phyloP scores from a whole-genome alignment of 352 stramenopile genomes.

The Phytophthora sp. region DNA sequence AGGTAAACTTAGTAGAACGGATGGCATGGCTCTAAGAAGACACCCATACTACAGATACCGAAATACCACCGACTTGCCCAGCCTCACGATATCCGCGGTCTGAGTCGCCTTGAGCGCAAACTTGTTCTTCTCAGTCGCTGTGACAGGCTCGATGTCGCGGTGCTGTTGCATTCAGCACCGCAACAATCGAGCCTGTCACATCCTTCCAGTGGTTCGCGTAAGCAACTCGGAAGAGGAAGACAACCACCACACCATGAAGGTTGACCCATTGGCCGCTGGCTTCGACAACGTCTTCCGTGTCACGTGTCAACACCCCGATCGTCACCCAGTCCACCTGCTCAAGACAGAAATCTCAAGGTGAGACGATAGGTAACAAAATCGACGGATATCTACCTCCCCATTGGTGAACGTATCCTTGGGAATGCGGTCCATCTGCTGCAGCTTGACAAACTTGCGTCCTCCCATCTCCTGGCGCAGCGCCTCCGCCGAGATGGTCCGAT shows the following conservation, averaged over 20 bases:
- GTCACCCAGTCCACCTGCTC: constrained; percentile 79
- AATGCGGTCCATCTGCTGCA: constrained; percentile 64
- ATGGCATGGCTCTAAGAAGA: too few relatives aligned
- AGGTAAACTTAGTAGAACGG: too few relatives aligned
- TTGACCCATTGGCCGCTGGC: constrained; percentile 60
- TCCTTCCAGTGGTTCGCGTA: constrained; percentile 77
- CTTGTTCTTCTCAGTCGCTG: constrained; percentile 72
- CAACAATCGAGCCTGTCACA: constrained; percentile 65
- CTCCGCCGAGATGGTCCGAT: constrained; percentile 53
- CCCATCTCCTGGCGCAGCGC: constrained; percentile 69
- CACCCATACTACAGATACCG: constrained; percentile 84
- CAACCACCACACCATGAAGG: constrained; percentile 85
- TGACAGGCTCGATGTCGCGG: too few relatives aligned
- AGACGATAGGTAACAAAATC: neutral
- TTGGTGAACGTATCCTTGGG: constrained; percentile 62
- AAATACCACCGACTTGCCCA: constrained; percentile 74
- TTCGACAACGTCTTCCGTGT: constrained; percentile 78
- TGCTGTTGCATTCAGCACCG: constrained; percentile 71
- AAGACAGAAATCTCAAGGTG: neutral
- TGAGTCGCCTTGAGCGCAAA: constrained; percentile 83
- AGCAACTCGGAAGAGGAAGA: constrained; percentile 80
- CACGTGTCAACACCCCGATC: constrained; percentile 76
- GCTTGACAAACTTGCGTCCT: constrained; percentile 67
- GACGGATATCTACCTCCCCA: constrained; percentile 40
- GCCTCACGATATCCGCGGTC: constrained; percentile 59